phyloP scores from a whole-genome alignment of 805 yeast genomes.

The Monosporozyma siamensis region DNA sequence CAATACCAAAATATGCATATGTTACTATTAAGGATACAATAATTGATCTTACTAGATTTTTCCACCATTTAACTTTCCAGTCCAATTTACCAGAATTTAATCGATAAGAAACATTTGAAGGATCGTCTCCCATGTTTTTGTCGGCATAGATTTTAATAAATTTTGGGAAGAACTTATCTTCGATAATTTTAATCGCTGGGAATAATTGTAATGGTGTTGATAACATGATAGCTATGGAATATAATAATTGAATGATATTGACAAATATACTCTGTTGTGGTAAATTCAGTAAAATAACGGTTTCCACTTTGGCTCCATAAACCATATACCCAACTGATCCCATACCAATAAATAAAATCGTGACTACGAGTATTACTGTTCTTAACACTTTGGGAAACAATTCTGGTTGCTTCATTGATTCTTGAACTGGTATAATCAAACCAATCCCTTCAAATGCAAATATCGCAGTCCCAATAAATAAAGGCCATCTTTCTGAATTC shows the following conservation, averaged over 20 bases:
- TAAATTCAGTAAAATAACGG: conserved; percentile 62
- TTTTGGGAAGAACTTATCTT: conserved; percentile 47
- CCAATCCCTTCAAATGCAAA: conserved; percentile 89
- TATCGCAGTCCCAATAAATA: conserved; percentile 75
- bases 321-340: conserved; percentile 65
- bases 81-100: conserved; percentile 48
- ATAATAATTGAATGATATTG: conserved; percentile 56
- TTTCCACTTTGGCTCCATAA: conserved; percentile 53
- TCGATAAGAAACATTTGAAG: not conserved
- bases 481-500: conserved; percentile 51
- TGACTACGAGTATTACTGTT: conserved; percentile 54
- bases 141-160: conserved; percentile 19
- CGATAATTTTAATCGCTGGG: conserved; percentile 70
- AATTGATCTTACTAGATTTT: conserved; percentile 47
- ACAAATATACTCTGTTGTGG: conserved; percentile 60
- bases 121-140: conserved; percentile 9
- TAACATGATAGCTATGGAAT: conserved; percentile 62
- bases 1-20: conserved; percentile 59
- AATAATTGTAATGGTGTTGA: conserved; percentile 76
- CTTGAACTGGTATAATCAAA: conserved; percentile 69
- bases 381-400: conserved; percentile 59
- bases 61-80: conserved; percentile 49
- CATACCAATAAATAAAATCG: conserved; percentile 49
- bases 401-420: conserved; percentile 69
- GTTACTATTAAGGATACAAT: conserved; percentile 47